Conservation (phyloP, 2,329 filamentous ascomycete genomes). For the Trichoderma guizhouense region DNA sequence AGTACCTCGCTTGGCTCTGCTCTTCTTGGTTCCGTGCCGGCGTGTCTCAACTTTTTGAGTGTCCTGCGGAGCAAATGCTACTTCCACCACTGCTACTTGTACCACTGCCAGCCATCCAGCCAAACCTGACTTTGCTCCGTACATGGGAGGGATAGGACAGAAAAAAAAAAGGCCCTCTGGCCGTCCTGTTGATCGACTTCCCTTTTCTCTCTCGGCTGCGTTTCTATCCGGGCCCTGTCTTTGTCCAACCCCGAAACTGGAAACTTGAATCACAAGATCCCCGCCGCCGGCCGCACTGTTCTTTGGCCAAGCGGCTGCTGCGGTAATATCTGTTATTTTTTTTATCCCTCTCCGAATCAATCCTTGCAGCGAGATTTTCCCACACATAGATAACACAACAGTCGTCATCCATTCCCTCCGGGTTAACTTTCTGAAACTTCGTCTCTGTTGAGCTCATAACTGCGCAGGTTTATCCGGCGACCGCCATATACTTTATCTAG, state of each 20-base stretch:
- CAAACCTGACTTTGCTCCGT: background rate
- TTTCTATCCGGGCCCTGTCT: background rate
- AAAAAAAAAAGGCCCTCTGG: background rate
- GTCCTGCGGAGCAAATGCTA: background rate
- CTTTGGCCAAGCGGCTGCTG: constrained; percentile 8
- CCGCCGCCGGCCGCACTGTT: constrained; percentile 6
- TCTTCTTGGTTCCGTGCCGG: background rate
- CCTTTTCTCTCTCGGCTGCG: constrained; percentile 13
- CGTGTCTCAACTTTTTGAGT: background rate
- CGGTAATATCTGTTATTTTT: constrained; percentile 4
- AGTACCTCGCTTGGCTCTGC: background rate
- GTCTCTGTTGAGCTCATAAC: background rate
- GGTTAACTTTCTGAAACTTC: background rate
- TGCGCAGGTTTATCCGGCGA: background rate
- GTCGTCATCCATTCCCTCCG: background rate
- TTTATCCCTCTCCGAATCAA: background rate
- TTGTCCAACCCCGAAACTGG: constrained; percentile 15
- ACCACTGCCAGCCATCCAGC: background rate
- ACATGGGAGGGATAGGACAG: background rate
- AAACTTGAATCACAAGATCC: constrained; percentile 17
- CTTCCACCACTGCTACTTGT: background rate
- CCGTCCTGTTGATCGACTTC: constrained; percentile 13
- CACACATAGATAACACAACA: background rate
- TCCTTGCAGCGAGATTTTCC: background rate
- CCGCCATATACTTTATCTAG: background rate